Evolutionary conservation across 176 grass and related monocot species (phyloP), one percentile per base, ranked within the genome.

Genomic region (Puya raimondii): DNA sequence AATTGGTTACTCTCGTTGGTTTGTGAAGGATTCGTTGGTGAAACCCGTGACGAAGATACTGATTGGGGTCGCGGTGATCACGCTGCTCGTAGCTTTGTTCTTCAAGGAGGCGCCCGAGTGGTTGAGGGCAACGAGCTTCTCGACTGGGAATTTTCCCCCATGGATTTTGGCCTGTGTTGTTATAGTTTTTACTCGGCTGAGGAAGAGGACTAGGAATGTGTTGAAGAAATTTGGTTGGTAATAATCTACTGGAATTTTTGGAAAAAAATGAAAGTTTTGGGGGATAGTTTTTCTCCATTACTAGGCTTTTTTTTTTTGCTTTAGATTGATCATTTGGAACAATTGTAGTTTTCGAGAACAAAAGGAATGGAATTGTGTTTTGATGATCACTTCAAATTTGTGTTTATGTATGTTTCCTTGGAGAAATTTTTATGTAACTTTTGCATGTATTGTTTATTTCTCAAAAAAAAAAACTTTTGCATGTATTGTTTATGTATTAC

Each of bases 131-230:
- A 85, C 84, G 7, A 81, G 23, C 23, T 53, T 92, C 9, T 80
- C 82, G 16, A 53, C 47, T 20, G 48, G 84, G 54, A 88, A 51
- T 48, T 97, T 97, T 72, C 86, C 94, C 68, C 94, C 94, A 22
- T 97, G 94, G 94, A 70, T 93, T 59, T 61, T 97, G 57, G 94
- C 89, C 84, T 97, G 86, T 65, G 67, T 90, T 11, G 78, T 93
- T 2, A 90, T 93, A 63, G 80, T 84, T 50, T 97, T 97, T 77
- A 75, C 72, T 63, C 83, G 94, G 26, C 74, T 93, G 25, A 75
- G 82, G 42, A 97, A 97, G 82, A 90, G 94, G 83, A 97, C 94
- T 76, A 84, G 66, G 75, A 51, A 90, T 78, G 71, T 74, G n/a
- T 73, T 97, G 70, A 83, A 90, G 69, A 97, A 97, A 74, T 87